A percentile compares a stretch with the other conserved stretches of the same genome.
These are phyloP conservation scores for Cinnamomum micranthum DNA, from an alignment of 164 flowering plant genomes.

Conservation along the genomic window DNA sequence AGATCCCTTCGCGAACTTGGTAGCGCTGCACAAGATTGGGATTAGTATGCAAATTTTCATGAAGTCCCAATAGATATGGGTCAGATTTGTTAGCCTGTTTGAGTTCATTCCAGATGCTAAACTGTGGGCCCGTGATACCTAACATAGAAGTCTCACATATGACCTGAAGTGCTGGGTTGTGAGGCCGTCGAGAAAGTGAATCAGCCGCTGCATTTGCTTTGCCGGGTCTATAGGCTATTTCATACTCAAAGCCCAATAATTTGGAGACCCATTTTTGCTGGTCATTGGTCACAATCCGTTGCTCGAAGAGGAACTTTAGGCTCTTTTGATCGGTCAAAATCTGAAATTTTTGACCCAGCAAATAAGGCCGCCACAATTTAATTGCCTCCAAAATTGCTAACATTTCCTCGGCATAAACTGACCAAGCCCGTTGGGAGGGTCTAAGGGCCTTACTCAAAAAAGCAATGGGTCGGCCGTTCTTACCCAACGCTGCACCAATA, in stretches of 20 bases:
- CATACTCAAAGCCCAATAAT: background rate
- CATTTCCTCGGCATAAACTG: background rate
- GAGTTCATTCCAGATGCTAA: too few relatives aligned
- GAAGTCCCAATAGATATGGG: too few relatives aligned
- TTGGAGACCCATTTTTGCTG: constrained; percentile 4
- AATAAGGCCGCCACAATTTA: background rate
- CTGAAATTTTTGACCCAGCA: background rate
- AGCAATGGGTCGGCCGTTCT: too few relatives aligned
- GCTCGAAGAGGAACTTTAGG: background rate
- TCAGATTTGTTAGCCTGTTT: too few relatives aligned
- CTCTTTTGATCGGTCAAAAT: background rate
- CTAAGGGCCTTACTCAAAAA: too few relatives aligned
- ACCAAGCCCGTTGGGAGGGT: background rate
- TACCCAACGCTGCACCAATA: too few relatives aligned
- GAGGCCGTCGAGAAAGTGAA: background rate
- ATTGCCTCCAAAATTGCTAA: background rate
- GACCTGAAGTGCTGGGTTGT: background rate
- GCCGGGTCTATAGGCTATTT: background rate
- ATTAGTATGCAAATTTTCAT: too few relatives aligned
- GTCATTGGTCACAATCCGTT: background rate
- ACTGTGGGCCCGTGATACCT: too few relatives aligned
- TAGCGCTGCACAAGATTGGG: too few relatives aligned
- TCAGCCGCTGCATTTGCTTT: background rate
- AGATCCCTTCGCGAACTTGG: too few relatives aligned
- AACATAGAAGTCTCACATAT: too few relatives aligned